A percentile compares a stretch with the other conserved stretches of the same genome.
These are phyloP conservation scores for Sarcomyxa edulis DNA, from an alignment of 768 basidiomycete species.

Conservation along the genomic window DNA sequence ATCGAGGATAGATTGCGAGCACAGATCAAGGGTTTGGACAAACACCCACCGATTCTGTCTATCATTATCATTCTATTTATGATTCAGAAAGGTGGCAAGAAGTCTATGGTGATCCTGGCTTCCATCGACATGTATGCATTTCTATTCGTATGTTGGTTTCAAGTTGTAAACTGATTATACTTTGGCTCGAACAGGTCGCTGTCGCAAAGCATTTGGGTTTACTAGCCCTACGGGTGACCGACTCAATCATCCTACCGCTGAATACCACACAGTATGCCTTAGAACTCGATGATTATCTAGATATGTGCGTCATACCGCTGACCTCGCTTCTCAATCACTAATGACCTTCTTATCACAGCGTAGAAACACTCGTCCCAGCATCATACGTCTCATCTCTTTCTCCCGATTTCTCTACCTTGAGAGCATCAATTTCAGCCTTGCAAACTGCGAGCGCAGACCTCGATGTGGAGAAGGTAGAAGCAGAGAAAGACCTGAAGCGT, in stretches of 20 bases:
- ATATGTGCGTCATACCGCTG: constrained; percentile 6
- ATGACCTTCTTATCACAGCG: constrained; percentile 3
- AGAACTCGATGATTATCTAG: constrained; percentile 19
- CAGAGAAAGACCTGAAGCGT: constrained; percentile 46
- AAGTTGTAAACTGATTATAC: not conserved
- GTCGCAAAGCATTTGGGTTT: constrained; percentile 66
- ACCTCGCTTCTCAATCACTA: constrained; percentile 3
- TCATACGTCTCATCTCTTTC: constrained; percentile 11
- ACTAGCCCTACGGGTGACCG: constrained; percentile 53
- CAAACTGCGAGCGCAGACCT: constrained; percentile 48
- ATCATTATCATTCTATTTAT: constrained; percentile 77
- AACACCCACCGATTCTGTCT: constrained; percentile 51
- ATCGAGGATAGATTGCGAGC: constrained; percentile 16
- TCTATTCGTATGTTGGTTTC: not conserved
- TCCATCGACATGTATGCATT: constrained; percentile 59
- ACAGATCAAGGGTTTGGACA: constrained; percentile 14
- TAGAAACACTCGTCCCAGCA: constrained; percentile 6
- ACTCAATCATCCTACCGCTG: constrained; percentile 62
- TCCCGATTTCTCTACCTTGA: constrained; percentile 37
- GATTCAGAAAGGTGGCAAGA: constrained; percentile 73
- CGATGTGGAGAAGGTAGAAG: constrained; percentile 53
- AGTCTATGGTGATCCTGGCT: constrained; percentile 70
- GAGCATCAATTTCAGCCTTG: constrained; percentile 39
- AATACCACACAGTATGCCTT: constrained; percentile 75
- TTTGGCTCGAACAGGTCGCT: constrained; percentile 39